Evolutionary conservation across 805 yeast species (phyloP).

Genomic region (Monosporozyma solicola): DNA sequence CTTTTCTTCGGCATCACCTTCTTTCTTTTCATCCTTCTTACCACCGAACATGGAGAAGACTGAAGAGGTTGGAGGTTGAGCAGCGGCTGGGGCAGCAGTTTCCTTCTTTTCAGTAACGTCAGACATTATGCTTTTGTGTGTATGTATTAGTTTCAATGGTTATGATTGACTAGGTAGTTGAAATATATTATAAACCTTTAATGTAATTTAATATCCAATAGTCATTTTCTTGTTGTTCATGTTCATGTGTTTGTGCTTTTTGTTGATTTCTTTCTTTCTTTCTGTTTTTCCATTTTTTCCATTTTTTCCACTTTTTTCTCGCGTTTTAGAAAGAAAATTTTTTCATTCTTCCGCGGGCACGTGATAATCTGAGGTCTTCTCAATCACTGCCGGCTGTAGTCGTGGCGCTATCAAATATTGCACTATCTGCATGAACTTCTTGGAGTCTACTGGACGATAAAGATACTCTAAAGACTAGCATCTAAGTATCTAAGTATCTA

Average conservation of each 20-base stretch:
- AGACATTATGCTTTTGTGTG: slow-evolving; percentile 12
- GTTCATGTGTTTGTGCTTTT: neutral
- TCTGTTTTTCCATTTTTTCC: no score
- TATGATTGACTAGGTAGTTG: neutral
- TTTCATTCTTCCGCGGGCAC: neutral
- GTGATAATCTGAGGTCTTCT: neutral
- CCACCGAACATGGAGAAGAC: slow-evolving; percentile 97
- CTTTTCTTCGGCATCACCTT: slow-evolving; percentile 31
- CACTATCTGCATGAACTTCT: no score
- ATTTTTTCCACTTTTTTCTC: neutral
- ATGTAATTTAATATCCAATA: no score
- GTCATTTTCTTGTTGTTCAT: neutral
- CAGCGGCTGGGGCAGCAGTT: slow-evolving; percentile 8
- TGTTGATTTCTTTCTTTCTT: neutral
- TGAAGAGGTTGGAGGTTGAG: slow-evolving; percentile 61
- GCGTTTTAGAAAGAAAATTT: neutral
- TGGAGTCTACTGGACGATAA: no score
- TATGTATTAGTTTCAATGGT: neutral
- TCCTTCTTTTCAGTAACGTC: slow-evolving; percentile 10
- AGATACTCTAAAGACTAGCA: no score
- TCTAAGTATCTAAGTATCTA: no score
- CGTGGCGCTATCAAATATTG: no score
- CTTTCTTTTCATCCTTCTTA: slow-evolving; percentile 57
- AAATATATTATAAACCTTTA: no score
- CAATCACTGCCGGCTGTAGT: no score